Evolutionary conservation across 2,329 filamentous ascomycete species (phyloP), one percentile per base, ranked within the genome.

Genomic region (Venturiaceae sp.): DNA sequence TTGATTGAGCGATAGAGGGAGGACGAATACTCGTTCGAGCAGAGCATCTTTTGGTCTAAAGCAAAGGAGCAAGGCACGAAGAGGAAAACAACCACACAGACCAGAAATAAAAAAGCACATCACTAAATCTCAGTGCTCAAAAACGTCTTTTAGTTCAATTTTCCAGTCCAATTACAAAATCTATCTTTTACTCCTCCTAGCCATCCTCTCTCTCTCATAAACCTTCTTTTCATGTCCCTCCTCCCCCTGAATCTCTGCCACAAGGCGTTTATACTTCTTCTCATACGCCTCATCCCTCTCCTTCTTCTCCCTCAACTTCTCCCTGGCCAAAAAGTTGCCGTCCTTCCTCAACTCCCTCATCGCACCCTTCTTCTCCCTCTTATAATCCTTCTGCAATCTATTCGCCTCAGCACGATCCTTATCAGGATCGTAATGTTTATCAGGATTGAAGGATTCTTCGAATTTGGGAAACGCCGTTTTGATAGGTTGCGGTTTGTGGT

Each of bases 361-460:
- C 6, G 92, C 92, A 1, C 92, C 92, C 83, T 99, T 99, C 72
- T 84, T 83, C 80, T 99, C 94, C 69, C 88, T 84, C 84, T 95
- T 96, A 82, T 92, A 89, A 77, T 97, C 92, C 62, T 86, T 86
- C 75, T 85, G 86, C 68, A 99, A 81, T 73, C 92, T 94, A 68
- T 85, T 85, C 62, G 88, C 75, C 68, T 96, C 91, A 23, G 89
- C 86, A 34, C 94, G 88, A 73, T 96, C 91, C 64, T 86, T 86
- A 74, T 99, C 88, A 0, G 91, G 91, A 69, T 99, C 95, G 82
- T 99, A 97, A 80, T 97, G 94, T 76, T 91, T 92, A 76, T 88
- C 84, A 3, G 94, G 94, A 72, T 95, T 94, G 81, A 91, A 99
- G 60, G 83, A 81, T 70, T 96, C 92, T 75, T 97, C 94, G 75